Percentiles rank a stretch among this genome's conserved stretches.
These are phyloP conservation scores for Acorus gramineus DNA, from an alignment of 106 monocot genomes.

Conservation along the genomic window DNA sequence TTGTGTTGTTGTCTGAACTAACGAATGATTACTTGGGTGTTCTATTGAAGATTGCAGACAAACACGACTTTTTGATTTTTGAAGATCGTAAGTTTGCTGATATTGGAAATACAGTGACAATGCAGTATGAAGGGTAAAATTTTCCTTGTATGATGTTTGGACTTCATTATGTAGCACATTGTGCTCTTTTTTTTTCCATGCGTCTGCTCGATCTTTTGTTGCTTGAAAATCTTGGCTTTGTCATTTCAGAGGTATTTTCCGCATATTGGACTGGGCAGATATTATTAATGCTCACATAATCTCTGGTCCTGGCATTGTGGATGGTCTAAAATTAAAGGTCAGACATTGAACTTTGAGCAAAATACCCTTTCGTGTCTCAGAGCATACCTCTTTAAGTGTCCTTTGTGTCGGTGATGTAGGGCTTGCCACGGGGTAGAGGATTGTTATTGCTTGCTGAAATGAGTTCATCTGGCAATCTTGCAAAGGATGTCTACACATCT, in stretches of 20 bases:
- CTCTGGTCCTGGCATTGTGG: constrained; percentile 94
- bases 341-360: not conserved
- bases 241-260: constrained; percentile 71
- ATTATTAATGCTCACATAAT: constrained; percentile 96
- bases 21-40: not conserved
- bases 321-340: constrained; percentile 95
- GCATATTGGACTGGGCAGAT: constrained; percentile 97
- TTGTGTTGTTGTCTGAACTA: too few species aligned
- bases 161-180: not conserved
- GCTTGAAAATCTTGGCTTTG: not conserved
- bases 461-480: constrained; percentile 94
- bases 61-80: constrained; percentile 87
- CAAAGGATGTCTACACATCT: constrained; percentile 87
- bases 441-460: constrained; percentile 90
- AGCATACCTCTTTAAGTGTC: not conserved
- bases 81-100: constrained; percentile 99
- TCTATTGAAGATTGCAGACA: constrained; percentile 82
- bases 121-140: constrained; percentile 99
- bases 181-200: not conserved
- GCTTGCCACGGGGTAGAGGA: constrained; percentile 65
- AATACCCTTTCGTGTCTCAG: not conserved
- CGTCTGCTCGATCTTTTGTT: not conserved
- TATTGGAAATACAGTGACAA: constrained; percentile 96
- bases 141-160: not conserved
- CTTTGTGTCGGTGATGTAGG: constrained; percentile 27